A percentile compares a stretch with the other conserved stretches of the same genome.
These are phyloP conservation scores for Mycena galopus DNA, from an alignment of 768 basidiomycete genomes.

Conservation along the genomic window DNA sequence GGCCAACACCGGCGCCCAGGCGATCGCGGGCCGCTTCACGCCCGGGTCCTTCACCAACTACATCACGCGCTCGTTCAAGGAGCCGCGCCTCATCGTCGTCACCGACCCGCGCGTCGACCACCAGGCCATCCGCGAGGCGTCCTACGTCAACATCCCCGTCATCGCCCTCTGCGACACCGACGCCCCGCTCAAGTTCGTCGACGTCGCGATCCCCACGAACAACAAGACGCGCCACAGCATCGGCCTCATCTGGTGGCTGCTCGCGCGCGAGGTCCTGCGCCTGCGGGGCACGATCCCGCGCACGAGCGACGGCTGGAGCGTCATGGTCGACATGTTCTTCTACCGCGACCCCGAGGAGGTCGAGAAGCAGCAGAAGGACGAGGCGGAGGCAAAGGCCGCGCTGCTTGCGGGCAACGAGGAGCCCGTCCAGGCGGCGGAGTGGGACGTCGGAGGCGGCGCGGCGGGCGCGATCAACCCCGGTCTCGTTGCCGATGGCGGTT, in stretches of 20 bases:
- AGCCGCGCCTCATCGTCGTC: slow-evolving; percentile 97
- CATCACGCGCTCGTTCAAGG: slow-evolving; percentile 99
- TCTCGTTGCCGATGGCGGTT: slow-evolving; percentile 74
- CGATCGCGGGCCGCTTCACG: slow-evolving; percentile 99
- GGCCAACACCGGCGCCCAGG: slow-evolving; percentile 97
- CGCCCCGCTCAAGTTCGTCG: slow-evolving; percentile 96
- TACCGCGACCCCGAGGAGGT: slow-evolving; percentile 99
- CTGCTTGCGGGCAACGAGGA: slow-evolving; percentile 69
- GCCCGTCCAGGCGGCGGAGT: slow-evolving; percentile 67
- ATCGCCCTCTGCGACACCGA: slow-evolving; percentile 99
- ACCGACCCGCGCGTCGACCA: slow-evolving; percentile 99
- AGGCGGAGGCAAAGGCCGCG: slow-evolving; percentile 86
- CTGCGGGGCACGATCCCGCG: slow-evolving; percentile 94
- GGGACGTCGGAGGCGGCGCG: slow-evolving; percentile 81
- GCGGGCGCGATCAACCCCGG: slow-evolving; percentile 84
- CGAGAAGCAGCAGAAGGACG: slow-evolving; percentile 97
- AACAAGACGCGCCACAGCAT: slow-evolving; percentile 99
- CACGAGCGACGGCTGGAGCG: slow-evolving; percentile 93
- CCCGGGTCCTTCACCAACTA: slow-evolving; percentile 99
- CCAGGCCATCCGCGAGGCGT: slow-evolving; percentile 99
- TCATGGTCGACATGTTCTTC: slow-evolving; percentile 99
- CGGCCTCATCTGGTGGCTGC: slow-evolving; percentile 97
- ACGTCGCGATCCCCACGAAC: slow-evolving; percentile 98
- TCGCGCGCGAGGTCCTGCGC: slow-evolving; percentile 97
- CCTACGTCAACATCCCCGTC: slow-evolving; percentile 99